A percentile compares a stretch with the other conserved stretches of the same genome.
These are phyloP conservation scores for Lasiosphaeria miniovina DNA, from an alignment of 495 filamentous ascomycete genomes.

Conservation along the genomic window DNA sequence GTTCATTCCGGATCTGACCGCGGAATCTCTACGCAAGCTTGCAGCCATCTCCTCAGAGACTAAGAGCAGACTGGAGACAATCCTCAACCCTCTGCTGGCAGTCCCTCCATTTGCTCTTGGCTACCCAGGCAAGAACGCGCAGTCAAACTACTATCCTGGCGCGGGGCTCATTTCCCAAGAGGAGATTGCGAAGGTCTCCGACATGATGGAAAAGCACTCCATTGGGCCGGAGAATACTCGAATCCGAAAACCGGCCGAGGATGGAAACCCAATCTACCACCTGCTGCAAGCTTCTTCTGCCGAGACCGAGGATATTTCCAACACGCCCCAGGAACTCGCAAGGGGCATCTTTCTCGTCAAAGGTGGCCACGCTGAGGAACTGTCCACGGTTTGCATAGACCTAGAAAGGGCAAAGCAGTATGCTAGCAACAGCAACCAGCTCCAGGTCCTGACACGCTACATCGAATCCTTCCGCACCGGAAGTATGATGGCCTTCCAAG, in stretches of 20 bases:
- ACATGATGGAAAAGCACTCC: conserved; percentile 10
- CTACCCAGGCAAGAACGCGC: not conserved
- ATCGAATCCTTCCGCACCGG: conserved; percentile 1
- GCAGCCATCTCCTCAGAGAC: not conserved
- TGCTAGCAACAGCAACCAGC: not conserved
- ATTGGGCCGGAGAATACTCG: conserved; percentile 18
- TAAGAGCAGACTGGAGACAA: not conserved
- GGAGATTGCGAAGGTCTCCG: conserved; percentile 7
- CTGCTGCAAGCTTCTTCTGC: not conserved
- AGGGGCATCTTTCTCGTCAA: not conserved
- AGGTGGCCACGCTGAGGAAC: not conserved
- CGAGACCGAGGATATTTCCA: not conserved
- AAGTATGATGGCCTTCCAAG: not conserved
- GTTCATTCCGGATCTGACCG: not conserved
- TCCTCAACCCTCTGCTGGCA: not conserved
- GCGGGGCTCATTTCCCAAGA: conserved; percentile 5
- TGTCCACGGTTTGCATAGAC: conserved; percentile 2
- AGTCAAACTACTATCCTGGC: not conserved
- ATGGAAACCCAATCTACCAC: not conserved
- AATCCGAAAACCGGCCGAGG: not conserved
- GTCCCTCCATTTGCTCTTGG: not conserved
- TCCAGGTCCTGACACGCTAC: not conserved
- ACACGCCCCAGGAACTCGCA: not conserved
- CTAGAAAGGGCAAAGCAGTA: not conserved
- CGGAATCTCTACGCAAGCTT: not conserved